Conservation (phyloP, 352 stramenopile species). For the Globisporangium polare region DNA sequence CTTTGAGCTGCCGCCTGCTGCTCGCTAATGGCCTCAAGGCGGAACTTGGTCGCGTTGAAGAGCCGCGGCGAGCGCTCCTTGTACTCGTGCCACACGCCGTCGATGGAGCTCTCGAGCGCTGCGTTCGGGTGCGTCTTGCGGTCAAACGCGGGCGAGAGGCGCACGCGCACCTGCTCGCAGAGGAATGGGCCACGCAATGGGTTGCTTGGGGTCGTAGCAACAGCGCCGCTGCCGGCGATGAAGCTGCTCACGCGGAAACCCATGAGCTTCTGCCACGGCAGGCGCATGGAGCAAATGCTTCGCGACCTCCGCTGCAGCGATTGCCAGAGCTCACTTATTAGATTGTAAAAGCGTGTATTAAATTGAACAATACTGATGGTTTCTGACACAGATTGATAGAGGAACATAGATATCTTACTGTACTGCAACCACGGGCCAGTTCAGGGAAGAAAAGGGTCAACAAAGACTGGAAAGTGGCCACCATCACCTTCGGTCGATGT, state of each 20-base stretch:
- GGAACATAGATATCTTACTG: too few relatives aligned
- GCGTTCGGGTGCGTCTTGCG: constrained; percentile 38
- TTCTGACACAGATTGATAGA: too few relatives aligned
- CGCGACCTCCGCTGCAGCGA: not conserved
- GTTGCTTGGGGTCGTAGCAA: not conserved
- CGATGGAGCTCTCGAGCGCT: constrained; percentile 30
- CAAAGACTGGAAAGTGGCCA: too few relatives aligned
- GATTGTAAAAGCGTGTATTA: too few relatives aligned
- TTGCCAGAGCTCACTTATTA: too few relatives aligned
- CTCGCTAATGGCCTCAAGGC: constrained; percentile 18
- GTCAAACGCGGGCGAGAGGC: constrained; percentile 41
- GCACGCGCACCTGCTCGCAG: constrained; percentile 35
- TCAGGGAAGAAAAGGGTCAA: too few relatives aligned
- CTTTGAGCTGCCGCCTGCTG: not conserved
- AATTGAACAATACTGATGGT: too few relatives aligned
- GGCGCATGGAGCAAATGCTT: constrained; percentile 7
- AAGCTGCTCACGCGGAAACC: constrained; percentile 34
- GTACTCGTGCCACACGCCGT: constrained; percentile 38
- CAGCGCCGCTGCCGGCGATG: constrained; percentile 4
- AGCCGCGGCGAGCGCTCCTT: constrained; percentile 30
- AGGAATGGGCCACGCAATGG: constrained; percentile 17
- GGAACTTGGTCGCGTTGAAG: constrained; percentile 83
- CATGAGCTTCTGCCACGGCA: constrained; percentile 33
- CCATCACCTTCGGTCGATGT: too few relatives aligned
- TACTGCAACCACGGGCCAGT: too few relatives aligned